A percentile compares a stretch with the other conserved stretches of the same genome.
Conservation (phyloP, 139 green algal genomes). For the Eudorina sp. region DNA sequence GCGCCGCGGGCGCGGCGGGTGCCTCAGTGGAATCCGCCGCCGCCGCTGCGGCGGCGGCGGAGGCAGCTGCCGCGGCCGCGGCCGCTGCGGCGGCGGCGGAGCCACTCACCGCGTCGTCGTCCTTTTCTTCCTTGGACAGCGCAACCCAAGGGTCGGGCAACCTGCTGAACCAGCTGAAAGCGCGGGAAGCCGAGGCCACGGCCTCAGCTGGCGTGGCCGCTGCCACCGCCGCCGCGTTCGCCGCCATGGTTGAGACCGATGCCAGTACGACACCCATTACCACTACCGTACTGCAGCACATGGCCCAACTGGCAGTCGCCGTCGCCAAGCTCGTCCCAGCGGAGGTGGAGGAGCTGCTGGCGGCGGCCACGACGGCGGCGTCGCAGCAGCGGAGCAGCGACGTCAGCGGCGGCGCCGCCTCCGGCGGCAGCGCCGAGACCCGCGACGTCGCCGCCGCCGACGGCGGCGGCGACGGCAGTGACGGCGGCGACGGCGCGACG, state of each 20-base stretch:
- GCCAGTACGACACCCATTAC: constrained; percentile 14
- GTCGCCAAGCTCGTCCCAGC: constrained; percentile 1
- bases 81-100: background rate
- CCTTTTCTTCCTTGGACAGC: background rate
- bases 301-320: background rate
- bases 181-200: background rate
- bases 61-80: background rate
- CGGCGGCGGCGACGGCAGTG: background rate
- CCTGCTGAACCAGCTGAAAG: background rate
- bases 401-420: background rate
- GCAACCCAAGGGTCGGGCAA: too few species aligned
- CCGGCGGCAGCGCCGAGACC: background rate
- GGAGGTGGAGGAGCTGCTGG: constrained; percentile 1
- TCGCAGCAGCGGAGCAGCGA: background rate
- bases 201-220: background rate
- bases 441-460: background rate
- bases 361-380: too few species aligned
- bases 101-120: background rate
- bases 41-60: background rate
- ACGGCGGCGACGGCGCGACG: background rate
- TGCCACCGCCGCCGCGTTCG: background rate
- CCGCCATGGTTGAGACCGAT: background rate
- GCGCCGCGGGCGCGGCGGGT: background rate
- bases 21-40: background rate
- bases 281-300: background rate